Evolutionary conservation across 1,284 basidiomycete genomes (phyloP).

Genomic region (Stygiomarasmius scandens): DNA sequence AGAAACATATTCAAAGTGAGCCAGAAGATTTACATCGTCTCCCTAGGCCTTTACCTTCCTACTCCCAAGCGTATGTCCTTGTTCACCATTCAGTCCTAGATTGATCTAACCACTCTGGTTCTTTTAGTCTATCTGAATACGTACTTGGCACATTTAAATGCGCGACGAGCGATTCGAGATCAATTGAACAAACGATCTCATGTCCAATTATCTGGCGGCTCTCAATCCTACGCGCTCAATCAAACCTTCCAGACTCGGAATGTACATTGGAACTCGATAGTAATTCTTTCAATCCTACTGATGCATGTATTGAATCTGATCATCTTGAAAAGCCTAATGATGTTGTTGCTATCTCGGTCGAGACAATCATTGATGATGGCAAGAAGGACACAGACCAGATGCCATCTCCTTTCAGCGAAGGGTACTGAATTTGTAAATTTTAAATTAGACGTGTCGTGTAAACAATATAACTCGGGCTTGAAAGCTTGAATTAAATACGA

Average conservation of each 20-base stretch:
- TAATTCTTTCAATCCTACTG: background rate
- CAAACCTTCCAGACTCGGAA: background rate
- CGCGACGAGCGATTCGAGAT: background rate
- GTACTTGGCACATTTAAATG: background rate
- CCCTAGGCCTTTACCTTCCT: background rate
- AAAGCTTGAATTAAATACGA: no score
- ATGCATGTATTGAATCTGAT: background rate
- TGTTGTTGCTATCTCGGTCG: background rate
- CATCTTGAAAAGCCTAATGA: background rate
- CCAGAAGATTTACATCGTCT: background rate
- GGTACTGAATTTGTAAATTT: no score
- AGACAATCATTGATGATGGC: background rate
- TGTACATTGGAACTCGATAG: background rate
- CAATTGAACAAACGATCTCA: background rate
- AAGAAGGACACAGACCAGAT: conserved; percentile 10
- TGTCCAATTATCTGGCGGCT: background rate
- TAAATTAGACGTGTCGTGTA: no score
- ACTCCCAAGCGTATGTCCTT: no score
- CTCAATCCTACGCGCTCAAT: background rate
- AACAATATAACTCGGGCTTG: no score
- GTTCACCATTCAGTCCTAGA: no score
- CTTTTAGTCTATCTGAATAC: background rate
- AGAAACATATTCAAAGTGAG: no score
- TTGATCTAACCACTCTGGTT: no score
- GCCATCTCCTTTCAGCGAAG: no score